Conservation (phyloP, 306 rosid species). For the Malus sylvestris region DNA sequence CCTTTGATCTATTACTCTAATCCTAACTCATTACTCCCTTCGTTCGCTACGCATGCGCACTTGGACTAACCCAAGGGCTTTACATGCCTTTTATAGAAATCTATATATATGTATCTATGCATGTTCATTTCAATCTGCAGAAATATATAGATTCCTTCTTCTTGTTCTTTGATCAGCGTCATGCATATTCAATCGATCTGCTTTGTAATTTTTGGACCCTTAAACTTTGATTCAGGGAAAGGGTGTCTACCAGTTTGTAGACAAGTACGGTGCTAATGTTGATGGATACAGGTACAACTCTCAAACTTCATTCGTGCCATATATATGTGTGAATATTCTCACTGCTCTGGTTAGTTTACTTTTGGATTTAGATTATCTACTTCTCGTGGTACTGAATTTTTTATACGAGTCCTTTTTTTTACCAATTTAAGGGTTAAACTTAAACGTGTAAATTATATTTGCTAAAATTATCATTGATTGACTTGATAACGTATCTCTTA, state of each 20-base stretch:
- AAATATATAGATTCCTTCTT: too few relatives aligned
- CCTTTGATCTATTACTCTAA: too few relatives aligned
- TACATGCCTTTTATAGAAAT: too few relatives aligned
- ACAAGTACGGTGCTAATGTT: slow-evolving; percentile 97
- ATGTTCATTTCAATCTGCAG: too few relatives aligned
- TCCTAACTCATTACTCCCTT: too few relatives aligned
- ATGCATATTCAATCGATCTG: not conserved
- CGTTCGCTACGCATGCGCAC: too few relatives aligned
- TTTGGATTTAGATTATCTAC: not conserved
- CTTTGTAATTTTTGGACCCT: not conserved
- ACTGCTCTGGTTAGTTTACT: not conserved
- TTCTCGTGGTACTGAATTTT: not conserved
- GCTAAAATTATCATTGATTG: not conserved
- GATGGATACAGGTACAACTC: slow-evolving; percentile 88
- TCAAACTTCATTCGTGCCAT: not conserved
- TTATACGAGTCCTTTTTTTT: not conserved
- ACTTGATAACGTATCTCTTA: not conserved
- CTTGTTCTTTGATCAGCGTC: too few relatives aligned
- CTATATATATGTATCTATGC: too few relatives aligned
- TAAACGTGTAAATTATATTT: not conserved
- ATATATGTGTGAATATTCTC: not conserved
- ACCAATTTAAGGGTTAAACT: not conserved
- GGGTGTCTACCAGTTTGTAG: slow-evolving; percentile 95
- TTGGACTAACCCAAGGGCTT: too few relatives aligned
- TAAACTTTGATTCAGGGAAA: slow-evolving; percentile 60